Evolutionary conservation across 768 basidiomycete genomes (phyloP).

Genomic region (Lentinula lateritia): DNA sequence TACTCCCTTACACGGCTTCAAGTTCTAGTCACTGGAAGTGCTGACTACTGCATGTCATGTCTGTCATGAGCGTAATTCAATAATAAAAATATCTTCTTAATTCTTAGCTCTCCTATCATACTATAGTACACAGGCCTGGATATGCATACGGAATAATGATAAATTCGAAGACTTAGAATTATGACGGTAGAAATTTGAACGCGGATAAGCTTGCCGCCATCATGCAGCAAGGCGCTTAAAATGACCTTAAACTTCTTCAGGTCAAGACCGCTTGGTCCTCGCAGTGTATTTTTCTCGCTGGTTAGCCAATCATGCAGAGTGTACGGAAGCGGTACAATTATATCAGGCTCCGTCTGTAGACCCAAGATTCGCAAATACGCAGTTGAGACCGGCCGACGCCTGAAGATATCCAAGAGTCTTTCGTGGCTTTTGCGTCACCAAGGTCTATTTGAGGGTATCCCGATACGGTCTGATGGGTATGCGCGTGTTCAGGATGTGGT

Average conservation of each 20-base stretch:
- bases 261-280: background rate
- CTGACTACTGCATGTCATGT: too few species aligned
- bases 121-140: too few species aligned
- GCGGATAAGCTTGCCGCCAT: background rate
- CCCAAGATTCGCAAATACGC: background rate
- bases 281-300: background rate
- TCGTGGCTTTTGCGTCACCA: slow-evolving; percentile 69
- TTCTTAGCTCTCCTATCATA: too few species aligned
- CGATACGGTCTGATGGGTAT: slow-evolving; percentile 62
- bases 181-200: too few species aligned
- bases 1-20: too few species aligned
- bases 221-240: background rate
- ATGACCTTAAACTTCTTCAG: background rate
- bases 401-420: slow-evolving; percentile 49
- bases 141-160: too few species aligned
- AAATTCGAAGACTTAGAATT: too few species aligned
- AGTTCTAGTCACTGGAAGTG: too few species aligned
- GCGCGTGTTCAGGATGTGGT: slow-evolving; percentile 61
- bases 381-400: background rate
- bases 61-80: too few species aligned
- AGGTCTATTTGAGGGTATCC: slow-evolving; percentile 49
- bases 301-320: background rate
- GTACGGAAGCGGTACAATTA: background rate
- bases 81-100: too few species aligned
- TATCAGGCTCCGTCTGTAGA: background rate